These are phyloP conservation scores for Isabelozyma rhagii DNA, from an alignment of 805 yeast species.

Conservation along the genomic window DNA sequence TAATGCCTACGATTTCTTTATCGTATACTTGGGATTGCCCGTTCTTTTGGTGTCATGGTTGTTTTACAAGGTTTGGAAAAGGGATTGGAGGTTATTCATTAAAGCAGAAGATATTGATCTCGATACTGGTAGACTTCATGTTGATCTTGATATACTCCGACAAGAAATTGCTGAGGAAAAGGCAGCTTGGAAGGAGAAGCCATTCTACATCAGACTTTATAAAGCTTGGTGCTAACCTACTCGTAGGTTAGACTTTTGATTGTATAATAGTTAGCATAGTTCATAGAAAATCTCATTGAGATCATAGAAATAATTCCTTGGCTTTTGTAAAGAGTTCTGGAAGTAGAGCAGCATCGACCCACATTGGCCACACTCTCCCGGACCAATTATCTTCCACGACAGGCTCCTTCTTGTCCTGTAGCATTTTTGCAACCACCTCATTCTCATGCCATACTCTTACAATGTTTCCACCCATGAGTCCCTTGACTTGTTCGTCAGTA, in stretches of 20 bases:
- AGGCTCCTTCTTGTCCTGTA: conserved; percentile 15
- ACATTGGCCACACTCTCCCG: conserved; percentile 33
- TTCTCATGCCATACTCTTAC: conserved; percentile 46
- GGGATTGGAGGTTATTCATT: conserved; percentile 23
- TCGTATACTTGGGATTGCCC: conserved; percentile 32
- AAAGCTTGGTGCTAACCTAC: conserved; percentile 22
- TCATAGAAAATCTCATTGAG: not conserved
- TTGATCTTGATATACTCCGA: conserved; percentile 29
- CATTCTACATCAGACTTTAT: conserved; percentile 23
- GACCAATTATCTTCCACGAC: conserved; percentile 41
- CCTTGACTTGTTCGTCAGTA: conserved; percentile 40
- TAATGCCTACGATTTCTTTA: conserved; percentile 28
- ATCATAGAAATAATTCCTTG: not conserved
- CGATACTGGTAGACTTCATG: conserved; percentile 32
- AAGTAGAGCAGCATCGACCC: not conserved
- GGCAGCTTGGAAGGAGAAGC: conserved; percentile 20
- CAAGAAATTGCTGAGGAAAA: conserved; percentile 35
- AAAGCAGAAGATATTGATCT: conserved; percentile 28
- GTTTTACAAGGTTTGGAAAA: conserved; percentile 25
- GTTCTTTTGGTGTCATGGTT: conserved; percentile 27
- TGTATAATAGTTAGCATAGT: not conserved
- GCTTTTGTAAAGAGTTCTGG: not conserved
- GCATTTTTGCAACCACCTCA: conserved; percentile 21
- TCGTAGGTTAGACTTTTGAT: not conserved
- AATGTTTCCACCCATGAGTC: conserved; percentile 45